These are phyloP conservation scores for Solanum verrucosum DNA, from an alignment of 257 asterid species.

Conservation along the genomic window DNA sequence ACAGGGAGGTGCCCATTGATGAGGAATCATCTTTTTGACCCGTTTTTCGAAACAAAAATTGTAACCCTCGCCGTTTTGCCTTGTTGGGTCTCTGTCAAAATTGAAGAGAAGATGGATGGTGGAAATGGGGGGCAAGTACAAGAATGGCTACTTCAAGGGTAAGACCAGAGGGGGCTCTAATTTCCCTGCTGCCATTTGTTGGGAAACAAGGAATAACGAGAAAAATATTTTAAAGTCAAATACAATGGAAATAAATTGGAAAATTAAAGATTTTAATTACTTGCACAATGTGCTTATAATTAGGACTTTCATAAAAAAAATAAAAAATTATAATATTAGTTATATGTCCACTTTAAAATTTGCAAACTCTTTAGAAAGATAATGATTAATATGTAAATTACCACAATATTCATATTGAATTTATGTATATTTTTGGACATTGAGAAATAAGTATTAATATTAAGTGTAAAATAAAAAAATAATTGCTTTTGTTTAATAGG, in stretches of 20 bases:
- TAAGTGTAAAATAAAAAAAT: background rate
- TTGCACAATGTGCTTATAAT: background rate
- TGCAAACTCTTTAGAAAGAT: background rate
- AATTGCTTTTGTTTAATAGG: no score
- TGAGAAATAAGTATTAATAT: no score
- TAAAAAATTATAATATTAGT: no score
- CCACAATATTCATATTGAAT: background rate
- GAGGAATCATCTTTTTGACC: slow-evolving; percentile 36
- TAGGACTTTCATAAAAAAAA: background rate
- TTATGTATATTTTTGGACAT: no score
- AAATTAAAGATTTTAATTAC: background rate
- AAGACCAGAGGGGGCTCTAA: background rate
- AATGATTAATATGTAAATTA: background rate
- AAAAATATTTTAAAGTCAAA: background rate
- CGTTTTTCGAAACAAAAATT: background rate
- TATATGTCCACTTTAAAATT: no score
- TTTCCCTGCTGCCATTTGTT: background rate
- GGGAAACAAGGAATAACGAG: background rate
- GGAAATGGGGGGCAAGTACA: background rate
- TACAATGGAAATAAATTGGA: background rate
- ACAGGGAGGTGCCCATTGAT: slow-evolving; percentile 79
- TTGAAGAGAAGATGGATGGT: background rate
- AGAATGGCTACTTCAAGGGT: background rate
- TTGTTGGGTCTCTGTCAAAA: background rate
- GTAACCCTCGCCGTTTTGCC: background rate